A percentile compares a stretch with the other conserved stretches of the same genome.
Conservation (phyloP, 192 early-diverging fungal species). For the Coemansia reversa region DNA sequence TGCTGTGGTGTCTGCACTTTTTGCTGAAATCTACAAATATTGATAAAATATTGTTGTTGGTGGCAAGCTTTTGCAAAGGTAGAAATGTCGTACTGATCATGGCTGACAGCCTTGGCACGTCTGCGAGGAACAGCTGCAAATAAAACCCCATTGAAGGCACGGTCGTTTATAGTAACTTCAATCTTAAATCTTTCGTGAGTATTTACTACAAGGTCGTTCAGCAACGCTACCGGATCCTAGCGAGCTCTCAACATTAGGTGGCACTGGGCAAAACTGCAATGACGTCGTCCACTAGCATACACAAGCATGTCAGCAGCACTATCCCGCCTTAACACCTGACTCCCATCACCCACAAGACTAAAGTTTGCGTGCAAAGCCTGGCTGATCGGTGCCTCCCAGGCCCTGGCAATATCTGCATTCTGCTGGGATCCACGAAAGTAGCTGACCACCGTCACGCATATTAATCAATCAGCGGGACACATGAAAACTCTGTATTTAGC, state of each 20-base stretch:
- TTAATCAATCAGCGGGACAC: too few relatives aligned
- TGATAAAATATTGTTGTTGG: conserved; percentile 23
- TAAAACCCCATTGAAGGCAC: conserved; percentile 55
- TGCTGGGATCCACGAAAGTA: conserved; percentile 49
- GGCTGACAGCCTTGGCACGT: conserved; percentile 56
- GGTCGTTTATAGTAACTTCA: conserved; percentile 53
- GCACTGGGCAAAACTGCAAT: conserved; percentile 69
- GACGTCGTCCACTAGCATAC: conserved; percentile 71
- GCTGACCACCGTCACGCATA: conserved; percentile 47
- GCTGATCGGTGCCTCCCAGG: conserved; percentile 38
- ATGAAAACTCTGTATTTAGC: too few relatives aligned
- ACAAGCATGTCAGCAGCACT: conserved; percentile 73
- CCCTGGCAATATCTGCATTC: conserved; percentile 26
- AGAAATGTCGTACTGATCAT: conserved; percentile 64
- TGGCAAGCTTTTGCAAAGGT: conserved; percentile 38
- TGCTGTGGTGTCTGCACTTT: conserved; percentile 54
- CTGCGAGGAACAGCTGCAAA: conserved; percentile 67
- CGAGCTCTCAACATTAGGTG: conserved; percentile 52
- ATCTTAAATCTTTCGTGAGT: conserved; percentile 40
- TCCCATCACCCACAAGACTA: conserved; percentile 66
- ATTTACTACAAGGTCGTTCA: conserved; percentile 50
- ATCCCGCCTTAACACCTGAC: conserved; percentile 58
- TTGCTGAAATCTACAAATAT: conserved; percentile 60
- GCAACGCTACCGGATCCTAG: conserved; percentile 48
- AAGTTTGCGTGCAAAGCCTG: conserved; percentile 64